Base-by-base conservation (phyloP, 2,329 filamentous ascomycete genomes). In the Ramichloridium luteum region DNA sequence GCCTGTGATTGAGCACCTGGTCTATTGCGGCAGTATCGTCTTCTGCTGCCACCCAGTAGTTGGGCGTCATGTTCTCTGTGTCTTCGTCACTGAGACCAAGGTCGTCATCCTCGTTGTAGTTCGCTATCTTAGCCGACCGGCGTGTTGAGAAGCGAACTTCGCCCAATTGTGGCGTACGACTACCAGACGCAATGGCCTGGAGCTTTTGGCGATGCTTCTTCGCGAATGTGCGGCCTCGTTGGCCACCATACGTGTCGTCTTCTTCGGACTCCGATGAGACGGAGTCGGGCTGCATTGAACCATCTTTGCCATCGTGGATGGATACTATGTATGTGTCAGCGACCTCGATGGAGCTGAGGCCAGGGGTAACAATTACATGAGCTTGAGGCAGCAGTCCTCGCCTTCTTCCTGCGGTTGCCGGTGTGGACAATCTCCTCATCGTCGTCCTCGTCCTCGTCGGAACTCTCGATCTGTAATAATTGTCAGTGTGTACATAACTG, bases 61-160 rank as follows among this genome's bases (percentile, higher is more conserved):
- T 75, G 4, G 80, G 75, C 2, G 75, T 77, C 46, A 69, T 57
- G 15, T 64, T 65, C 28, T 80, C 75, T 4, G 71, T 68, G 25
- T 77, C 76, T 5, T 63, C 54, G 60, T 73, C 70, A 25, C 61
- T 62, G 35, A 70, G 63, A 36, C 72, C 67, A 32, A 67, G 62
- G 35, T 73, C 67, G 10, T 74, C 72, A 38, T 79, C 74, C 49
- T 78, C 74, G 40, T 78, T 77, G 51, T 80, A 79, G 38, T 70
- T 79, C 4, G 70, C 69, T 28, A 78, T 64, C 53, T 83, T 83
- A 10, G 80, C 80, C 32, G 84, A 82, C 41, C 83, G 80, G 38
- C 88, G 72, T 32, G 79, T 90, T 5, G 86, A 93, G 72, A 93
- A 94, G 43, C 88, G 80, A 51, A 93, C 82, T 60, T 93, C 86